phyloP scores from a whole-genome alignment of 1,284 basidiomycete species.

The Inonotus hispidus region DNA sequence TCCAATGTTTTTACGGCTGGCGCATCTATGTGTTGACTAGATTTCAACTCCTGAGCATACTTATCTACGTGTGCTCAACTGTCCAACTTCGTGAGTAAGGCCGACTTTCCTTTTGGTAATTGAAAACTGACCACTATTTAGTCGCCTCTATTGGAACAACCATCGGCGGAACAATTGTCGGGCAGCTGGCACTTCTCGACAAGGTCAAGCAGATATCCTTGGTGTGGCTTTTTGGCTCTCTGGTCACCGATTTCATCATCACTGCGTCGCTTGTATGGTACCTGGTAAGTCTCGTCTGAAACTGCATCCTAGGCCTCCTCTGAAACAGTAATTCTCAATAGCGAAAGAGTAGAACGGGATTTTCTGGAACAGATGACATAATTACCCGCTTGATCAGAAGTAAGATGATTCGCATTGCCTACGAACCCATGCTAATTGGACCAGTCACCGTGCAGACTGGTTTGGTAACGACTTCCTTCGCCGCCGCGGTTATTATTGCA shows the following conservation, averaged over 20 bases:
- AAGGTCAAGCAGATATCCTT: constrained; percentile 5
- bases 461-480: constrained; percentile 30
- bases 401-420: not conserved
- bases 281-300: constrained; percentile 2
- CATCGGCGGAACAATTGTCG: not conserved
- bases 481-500: constrained; percentile 31
- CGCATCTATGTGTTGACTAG: constrained; percentile 31
- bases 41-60: constrained; percentile 12
- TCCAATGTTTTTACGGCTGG: constrained; percentile 37
- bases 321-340: not conserved
- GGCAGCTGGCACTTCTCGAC: not conserved
- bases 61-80: not conserved
- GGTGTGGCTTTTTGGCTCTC: constrained; percentile 3
- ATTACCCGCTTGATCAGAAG: not conserved
- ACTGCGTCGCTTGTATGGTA: constrained; percentile 6
- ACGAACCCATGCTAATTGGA: not conserved
- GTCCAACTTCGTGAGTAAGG: not conserved
- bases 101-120: not conserved
- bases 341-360: not conserved
- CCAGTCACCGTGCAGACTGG: constrained; percentile 37
- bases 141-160: not conserved
- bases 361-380: not conserved
- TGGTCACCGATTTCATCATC: constrained; percentile 8
- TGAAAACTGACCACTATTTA: not conserved
- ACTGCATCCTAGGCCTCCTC: not conserved